A percentile compares a stretch with the other conserved stretches of the same genome.
Conservation (phyloP, 768 basidiomycete species). For the Lentinula detonsa region DNA sequence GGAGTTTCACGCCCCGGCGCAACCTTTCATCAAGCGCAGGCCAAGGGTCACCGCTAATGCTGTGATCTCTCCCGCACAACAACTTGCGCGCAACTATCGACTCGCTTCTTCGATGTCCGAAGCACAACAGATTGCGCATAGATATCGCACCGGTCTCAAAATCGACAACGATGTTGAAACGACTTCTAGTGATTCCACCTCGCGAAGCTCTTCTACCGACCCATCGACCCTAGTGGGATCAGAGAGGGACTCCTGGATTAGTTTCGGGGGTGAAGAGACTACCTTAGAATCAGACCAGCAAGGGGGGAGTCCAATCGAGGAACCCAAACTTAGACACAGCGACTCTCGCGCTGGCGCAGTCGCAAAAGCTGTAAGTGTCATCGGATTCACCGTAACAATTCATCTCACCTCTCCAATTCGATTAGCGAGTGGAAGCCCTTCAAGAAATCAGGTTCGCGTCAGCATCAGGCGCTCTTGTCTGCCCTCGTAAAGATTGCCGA, state of each 20-base stretch:
- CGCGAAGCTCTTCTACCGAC: background rate
- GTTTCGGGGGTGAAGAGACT: background rate
- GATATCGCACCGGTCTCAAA: slow-evolving; percentile 29
- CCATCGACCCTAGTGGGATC: background rate
- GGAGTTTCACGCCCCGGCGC: background rate
- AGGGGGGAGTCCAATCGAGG: slow-evolving; percentile 8
- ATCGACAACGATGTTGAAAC: background rate
- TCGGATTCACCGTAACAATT: background rate
- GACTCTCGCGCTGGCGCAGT: slow-evolving; percentile 30
- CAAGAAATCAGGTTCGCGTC: slow-evolving; percentile 20
- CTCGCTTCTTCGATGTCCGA: slow-evolving; percentile 7
- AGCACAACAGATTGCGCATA: slow-evolving; percentile 31
- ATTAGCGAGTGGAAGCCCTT: slow-evolving; percentile 32
- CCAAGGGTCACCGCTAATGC: background rate
- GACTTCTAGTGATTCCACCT: background rate
- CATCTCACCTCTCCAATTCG: background rate
- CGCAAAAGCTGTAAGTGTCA: slow-evolving; percentile 30
- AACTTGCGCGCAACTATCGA: background rate
- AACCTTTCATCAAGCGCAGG: background rate
- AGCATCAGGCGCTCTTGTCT: slow-evolving; percentile 28
- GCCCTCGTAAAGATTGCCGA: slow-evolving; percentile 38
- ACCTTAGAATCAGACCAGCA: background rate
- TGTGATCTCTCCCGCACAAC: background rate
- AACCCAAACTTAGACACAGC: slow-evolving; percentile 24
- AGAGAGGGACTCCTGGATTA: background rate